A percentile compares a stretch with the other conserved stretches of the same genome.
Conservation (phyloP, 2,329 filamentous ascomycete genomes). For the Aspergillus pseudoterreus region DNA sequence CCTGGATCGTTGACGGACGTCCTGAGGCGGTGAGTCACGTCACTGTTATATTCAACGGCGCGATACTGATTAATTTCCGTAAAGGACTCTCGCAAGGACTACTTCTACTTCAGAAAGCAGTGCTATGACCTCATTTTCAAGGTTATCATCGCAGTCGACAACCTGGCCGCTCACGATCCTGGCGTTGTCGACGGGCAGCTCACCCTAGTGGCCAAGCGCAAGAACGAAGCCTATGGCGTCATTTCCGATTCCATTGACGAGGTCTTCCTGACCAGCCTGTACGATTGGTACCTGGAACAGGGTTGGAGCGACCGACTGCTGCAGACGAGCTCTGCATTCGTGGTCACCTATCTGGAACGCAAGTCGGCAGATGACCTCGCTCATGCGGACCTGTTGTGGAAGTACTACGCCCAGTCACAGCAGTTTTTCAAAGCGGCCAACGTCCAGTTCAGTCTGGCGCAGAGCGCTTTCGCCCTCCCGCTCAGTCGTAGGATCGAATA, state of each 20-base stretch:
- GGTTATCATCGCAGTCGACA: slow-evolving; percentile 75
- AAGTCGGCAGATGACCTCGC: slow-evolving; percentile 68
- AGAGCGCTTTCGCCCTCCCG: slow-evolving; percentile 74
- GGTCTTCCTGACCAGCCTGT: slow-evolving; percentile 93
- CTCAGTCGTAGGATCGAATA: slow-evolving; percentile 85
- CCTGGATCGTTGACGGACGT: slow-evolving; percentile 82
- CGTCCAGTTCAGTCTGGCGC: slow-evolving; percentile 79
- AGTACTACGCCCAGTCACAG: slow-evolving; percentile 81
- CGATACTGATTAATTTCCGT: slow-evolving; percentile 11
- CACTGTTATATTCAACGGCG: not conserved
- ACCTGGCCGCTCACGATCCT: slow-evolving; percentile 63
- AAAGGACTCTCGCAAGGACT: slow-evolving; percentile 63
- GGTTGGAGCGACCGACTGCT: slow-evolving; percentile 83
- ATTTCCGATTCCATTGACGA: slow-evolving; percentile 86
- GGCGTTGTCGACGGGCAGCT: slow-evolving; percentile 73
- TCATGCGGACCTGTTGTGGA: slow-evolving; percentile 88
- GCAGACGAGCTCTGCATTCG: slow-evolving; percentile 77
- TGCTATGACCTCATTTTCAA: slow-evolving; percentile 87
- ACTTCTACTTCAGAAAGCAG: slow-evolving; percentile 67
- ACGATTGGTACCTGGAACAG: slow-evolving; percentile 91
- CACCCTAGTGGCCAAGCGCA: slow-evolving; percentile 71
- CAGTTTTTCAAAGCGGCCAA: slow-evolving; percentile 82
- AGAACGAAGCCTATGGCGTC: slow-evolving; percentile 83
- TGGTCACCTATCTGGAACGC: slow-evolving; percentile 78
- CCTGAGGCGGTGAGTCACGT: slow-evolving; percentile 50